A percentile compares a stretch with the other conserved stretches of the same genome.
These are phyloP conservation scores for Carallia pectinifolia DNA, from an alignment of 345 rosid species.

Conservation along the genomic window DNA sequence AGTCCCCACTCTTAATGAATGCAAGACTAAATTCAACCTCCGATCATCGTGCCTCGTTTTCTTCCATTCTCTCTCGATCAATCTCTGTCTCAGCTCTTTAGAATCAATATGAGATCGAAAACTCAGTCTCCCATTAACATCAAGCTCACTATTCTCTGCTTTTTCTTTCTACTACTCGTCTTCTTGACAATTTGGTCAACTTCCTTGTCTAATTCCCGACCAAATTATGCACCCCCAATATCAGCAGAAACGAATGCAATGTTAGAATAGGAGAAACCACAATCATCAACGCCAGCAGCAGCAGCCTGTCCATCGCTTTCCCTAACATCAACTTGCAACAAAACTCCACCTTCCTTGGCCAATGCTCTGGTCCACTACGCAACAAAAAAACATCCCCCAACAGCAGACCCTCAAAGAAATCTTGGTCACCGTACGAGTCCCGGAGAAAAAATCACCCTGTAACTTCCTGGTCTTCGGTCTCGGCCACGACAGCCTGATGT, in stretches of 20 bases:
- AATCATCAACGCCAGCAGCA: background rate
- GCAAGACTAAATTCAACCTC: background rate
- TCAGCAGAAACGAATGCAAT: background rate
- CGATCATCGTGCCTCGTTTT: background rate
- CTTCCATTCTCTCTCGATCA: background rate
- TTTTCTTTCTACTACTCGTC: constrained; percentile 43
- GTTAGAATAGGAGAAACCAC: constrained; percentile 1
- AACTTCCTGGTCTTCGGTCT: constrained; percentile 85
- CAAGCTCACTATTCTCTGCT: constrained; percentile 37
- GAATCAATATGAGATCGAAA: constrained; percentile 29
- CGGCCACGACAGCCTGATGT: constrained; percentile 91
- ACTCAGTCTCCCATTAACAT: constrained; percentile 31
- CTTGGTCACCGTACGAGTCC: constrained; percentile 58
- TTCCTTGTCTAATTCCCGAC: constrained; percentile 35
- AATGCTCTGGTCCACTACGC: constrained; percentile 72
- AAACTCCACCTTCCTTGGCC: constrained; percentile 63
- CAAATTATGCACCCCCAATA: constrained; percentile 8
- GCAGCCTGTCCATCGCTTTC: constrained; percentile 26
- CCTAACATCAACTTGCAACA: constrained; percentile 34
- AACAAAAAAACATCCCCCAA: constrained; percentile 69
- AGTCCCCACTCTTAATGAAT: background rate
- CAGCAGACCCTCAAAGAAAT: constrained; percentile 82
- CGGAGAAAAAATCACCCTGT: constrained; percentile 71
- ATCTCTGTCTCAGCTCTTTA: background rate
- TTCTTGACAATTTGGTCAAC: constrained; percentile 41